Conservation (phyloP, 2,329 filamentous ascomycete genomes). For the Fusarium verticillioides region DNA sequence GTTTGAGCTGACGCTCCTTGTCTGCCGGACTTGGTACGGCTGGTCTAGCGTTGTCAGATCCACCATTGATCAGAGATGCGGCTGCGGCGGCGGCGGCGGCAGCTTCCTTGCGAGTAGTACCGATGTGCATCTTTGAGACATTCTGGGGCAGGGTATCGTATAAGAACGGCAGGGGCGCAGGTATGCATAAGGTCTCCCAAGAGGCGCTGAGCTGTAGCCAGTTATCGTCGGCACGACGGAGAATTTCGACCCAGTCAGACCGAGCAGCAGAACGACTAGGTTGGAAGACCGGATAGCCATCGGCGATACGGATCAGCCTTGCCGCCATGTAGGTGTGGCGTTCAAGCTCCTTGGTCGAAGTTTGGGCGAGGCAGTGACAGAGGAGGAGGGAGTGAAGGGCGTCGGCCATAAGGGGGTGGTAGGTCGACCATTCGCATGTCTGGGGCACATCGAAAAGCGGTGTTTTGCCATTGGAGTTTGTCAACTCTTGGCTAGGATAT, state of each 20-base stretch:
- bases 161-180: conserved; percentile 61
- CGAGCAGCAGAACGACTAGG: conserved; percentile 76
- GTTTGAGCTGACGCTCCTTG: conserved; percentile 67
- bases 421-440: conserved; percentile 63
- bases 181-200: conserved; percentile 79
- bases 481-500: conserved; percentile 65
- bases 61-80: conserved; percentile 27
- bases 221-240: conserved; percentile 72
- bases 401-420: conserved; percentile 83
- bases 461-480: conserved; percentile 42
- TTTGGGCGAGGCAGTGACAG: conserved; percentile 82
- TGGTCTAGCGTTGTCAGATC: conserved; percentile 40
- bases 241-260: conserved; percentile 82
- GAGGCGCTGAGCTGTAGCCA: conserved; percentile 73
- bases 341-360: conserved; percentile 78
- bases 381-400: conserved; percentile 82
- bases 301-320: conserved; percentile 76
- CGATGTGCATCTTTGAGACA: not conserved
- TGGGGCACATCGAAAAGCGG: conserved; percentile 47
- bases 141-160: conserved; percentile 16
- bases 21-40: conserved; percentile 53
- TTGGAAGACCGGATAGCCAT: conserved; percentile 85
- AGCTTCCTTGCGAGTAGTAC: conserved; percentile 7
- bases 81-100: conserved; percentile 44
- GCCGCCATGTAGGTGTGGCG: conserved; percentile 87